Percentiles rank a stretch among this genome's conserved stretches.
Conservation (phyloP, 2,329 filamentous ascomycete genomes). For the Dryadomyces sulphureus region DNA sequence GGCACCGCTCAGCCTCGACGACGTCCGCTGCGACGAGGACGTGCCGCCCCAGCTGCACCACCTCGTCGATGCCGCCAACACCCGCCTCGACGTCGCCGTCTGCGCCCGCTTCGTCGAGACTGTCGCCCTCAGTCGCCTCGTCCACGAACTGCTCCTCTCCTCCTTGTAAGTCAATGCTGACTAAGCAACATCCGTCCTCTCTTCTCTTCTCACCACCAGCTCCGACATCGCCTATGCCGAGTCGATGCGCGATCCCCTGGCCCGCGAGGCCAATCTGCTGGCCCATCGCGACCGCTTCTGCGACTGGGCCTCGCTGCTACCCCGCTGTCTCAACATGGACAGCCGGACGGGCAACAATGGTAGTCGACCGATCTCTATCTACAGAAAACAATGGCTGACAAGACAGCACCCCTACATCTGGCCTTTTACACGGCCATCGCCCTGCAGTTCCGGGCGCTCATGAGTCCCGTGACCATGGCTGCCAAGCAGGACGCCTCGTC, state of each 20-base stretch:
- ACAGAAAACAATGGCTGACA: too few species aligned
- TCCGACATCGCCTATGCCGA: conserved; percentile 7
- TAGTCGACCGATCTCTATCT: neutral
- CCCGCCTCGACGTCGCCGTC: conserved; percentile 18
- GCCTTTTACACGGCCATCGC: conserved; percentile 26
- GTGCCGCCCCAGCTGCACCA: conserved; percentile 19
- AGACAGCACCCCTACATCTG: conserved; percentile 22
- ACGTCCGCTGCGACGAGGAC: conserved; percentile 27
- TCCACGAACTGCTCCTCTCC: conserved; percentile 16
- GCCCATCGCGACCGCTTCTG: conserved; percentile 16
- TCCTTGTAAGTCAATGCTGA: neutral
- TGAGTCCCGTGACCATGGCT: conserved; percentile 27
- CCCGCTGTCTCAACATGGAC: conserved; percentile 19
- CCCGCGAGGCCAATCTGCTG: conserved; percentile 10
- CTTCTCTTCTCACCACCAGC: neutral
- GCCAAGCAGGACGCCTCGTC: conserved; percentile 22
- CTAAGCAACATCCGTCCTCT: neutral
- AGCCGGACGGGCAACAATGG: conserved; percentile 10
- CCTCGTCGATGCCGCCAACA: conserved; percentile 8
- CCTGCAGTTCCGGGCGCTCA: conserved; percentile 27
- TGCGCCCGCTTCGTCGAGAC: conserved; percentile 23
- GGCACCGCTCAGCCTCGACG: conserved; percentile 22
- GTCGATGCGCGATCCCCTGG: conserved; percentile 10
- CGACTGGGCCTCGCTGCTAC: conserved; percentile 22
- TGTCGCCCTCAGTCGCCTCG: conserved; percentile 17